Conservation (phyloP, 768 basidiomycete genomes). For the Hydnomerulius pinastri region DNA sequence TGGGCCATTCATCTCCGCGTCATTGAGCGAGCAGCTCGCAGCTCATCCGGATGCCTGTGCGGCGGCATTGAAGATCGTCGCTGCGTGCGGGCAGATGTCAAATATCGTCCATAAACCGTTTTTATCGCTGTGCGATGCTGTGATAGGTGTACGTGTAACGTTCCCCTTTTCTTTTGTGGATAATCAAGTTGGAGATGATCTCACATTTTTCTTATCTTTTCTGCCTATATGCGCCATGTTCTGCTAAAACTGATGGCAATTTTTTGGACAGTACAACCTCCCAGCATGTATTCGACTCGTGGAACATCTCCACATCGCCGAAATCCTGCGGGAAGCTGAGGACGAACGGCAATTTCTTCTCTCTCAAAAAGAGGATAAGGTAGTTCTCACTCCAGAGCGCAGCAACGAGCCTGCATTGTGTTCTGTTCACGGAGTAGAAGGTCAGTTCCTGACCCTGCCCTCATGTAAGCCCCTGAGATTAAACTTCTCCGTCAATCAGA, state of each 20-base stretch:
- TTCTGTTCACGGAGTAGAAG: neutral
- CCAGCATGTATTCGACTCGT: slow-evolving; percentile 74
- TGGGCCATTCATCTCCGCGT: slow-evolving; percentile 44
- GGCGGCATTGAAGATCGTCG: slow-evolving; percentile 65
- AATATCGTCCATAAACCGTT: slow-evolving; percentile 69
- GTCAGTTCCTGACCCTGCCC: neutral
- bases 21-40: slow-evolving; percentile 55
- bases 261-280: slow-evolving; percentile 58
- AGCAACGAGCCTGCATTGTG: neutral
- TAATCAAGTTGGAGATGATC: neutral
- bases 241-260: neutral
- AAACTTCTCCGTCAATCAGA: neutral
- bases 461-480: neutral
- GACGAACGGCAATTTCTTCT: slow-evolving; percentile 42
- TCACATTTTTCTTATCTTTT: slow-evolving; percentile 1
- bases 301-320: slow-evolving; percentile 69
- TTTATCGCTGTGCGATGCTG: slow-evolving; percentile 70
- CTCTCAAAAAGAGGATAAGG: slow-evolving; percentile 33
- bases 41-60: slow-evolving; percentile 59
- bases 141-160: slow-evolving; percentile 67
- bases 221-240: slow-evolving; percentile 17
- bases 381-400: neutral
- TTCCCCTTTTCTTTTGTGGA: neutral
- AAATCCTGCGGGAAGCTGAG: slow-evolving; percentile 69
- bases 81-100: slow-evolving; percentile 68